A percentile compares a stretch with the other conserved stretches of the same genome.
These are phyloP conservation scores for Solanum aculeatissimum DNA, from an alignment of 305 asterid genomes.

Conservation along the genomic window DNA sequence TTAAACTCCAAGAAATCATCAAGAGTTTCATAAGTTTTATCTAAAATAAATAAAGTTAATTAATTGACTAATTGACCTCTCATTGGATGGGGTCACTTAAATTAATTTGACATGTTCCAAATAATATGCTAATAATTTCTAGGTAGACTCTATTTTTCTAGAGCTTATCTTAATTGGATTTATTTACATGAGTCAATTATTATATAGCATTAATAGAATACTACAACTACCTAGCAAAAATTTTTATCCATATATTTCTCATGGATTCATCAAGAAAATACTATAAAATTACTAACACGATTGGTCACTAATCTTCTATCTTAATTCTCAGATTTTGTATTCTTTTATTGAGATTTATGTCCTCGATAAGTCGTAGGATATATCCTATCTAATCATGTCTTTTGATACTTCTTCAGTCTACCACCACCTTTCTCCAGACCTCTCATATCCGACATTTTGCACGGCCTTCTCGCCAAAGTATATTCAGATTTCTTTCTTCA, in stretches of 20 bases:
- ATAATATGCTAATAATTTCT: background rate
- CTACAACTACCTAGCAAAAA: background rate
- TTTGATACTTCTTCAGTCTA: background rate
- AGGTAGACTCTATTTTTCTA: background rate
- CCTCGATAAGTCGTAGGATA: background rate
- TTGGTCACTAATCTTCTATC: background rate
- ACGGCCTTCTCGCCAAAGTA: background rate
- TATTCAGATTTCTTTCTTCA: background rate
- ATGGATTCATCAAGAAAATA: background rate
- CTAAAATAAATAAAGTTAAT: background rate
- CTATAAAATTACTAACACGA: background rate
- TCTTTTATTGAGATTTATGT: background rate
- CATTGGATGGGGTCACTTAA: background rate
- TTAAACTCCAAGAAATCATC: conserved; percentile 1
- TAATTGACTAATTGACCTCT: conserved; percentile 10
- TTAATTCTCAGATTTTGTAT: background rate
- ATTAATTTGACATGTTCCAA: background rate
- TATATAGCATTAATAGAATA: background rate
- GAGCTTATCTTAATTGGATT: background rate
- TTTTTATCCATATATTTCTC: background rate
- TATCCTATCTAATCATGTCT: background rate
- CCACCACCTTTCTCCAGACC: too few relatives aligned
- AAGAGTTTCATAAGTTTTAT: background rate
- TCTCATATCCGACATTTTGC: background rate
- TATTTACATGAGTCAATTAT: background rate